Evolutionary conservation across 2,329 filamentous ascomycete species (phyloP), one percentile per base, ranked within the genome.

Genomic region (Colletotrichum tropicale): DNA sequence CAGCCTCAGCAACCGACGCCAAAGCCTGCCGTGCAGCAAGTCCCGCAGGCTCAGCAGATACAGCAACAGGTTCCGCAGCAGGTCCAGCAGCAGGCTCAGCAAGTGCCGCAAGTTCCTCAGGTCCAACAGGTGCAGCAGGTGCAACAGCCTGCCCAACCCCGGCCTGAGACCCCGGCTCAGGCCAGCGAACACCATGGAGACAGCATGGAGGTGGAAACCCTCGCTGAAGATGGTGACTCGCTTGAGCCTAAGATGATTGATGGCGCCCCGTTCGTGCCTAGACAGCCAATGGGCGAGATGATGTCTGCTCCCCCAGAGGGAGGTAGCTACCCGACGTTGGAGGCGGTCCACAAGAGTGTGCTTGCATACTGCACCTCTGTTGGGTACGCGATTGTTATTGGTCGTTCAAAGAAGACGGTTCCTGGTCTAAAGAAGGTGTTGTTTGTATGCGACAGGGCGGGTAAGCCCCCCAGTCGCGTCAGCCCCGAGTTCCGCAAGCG

Each of bases 331-430:
- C 88, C 91, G 3, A 93, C 91, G 3, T 86, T 93, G 30, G 92
- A 93, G 76, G 91, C 91, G 9, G 89, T 93, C 10, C 92, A 93
- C 80, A 91, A 92, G 80, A 90, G 90, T 34, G 91, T 93, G 21
- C 84, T 93, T 73, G 85, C 88, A n/a, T 93, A 93, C 80, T 93
- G 91, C 80, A 92, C 91, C 0, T 92, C 91, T 18, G 91, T 93
- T 58, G 92, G 92, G 62, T 93, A 93, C 81, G 92, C 92, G 9
- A 92, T 93, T 67, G 92, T 93, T 76, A 93, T 93, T 81, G 92
- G 92, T 3, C 87, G 92, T 43, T 93, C 92, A 0, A 93, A 93
- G 81, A 93, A 93, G 85, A 92, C 91, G 2, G 91, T 93, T 2
- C 90, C 91, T 8, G 92, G 92, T 1, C 80, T 93, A 77, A 93